A percentile compares a stretch with the other conserved stretches of the same genome.
These are phyloP conservation scores for Plasmodium vinckei DNA, from an alignment of 169 alveolate species.

Conservation along the genomic window DNA sequence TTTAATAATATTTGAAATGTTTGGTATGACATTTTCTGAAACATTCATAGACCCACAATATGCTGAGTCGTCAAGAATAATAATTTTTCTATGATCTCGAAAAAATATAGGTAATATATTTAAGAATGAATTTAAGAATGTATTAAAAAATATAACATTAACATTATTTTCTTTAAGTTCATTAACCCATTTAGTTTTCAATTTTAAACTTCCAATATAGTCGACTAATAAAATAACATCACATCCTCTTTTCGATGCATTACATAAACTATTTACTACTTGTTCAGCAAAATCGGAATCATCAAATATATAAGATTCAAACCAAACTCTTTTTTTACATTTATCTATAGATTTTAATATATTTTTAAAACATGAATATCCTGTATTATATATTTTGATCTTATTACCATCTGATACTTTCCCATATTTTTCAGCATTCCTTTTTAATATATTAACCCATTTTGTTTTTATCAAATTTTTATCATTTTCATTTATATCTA, in stretches of 20 bases:
- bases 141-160: conserved; percentile 75
- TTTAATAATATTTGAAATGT: neutral
- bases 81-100: conserved; percentile 87
- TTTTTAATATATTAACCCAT: conserved; percentile 40
- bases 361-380: conserved; percentile 38
- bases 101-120: conserved; percentile 82
- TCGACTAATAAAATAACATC: conserved; percentile 86
- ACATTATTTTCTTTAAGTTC: conserved; percentile 32
- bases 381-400: conserved; percentile 74
- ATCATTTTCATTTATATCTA: conserved; percentile 9
- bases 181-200: conserved; percentile 76
- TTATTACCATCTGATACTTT: conserved; percentile 77
- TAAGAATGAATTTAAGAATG: conserved; percentile 51
- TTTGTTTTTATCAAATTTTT: conserved; percentile 9
- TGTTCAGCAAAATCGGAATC: conserved; percentile 84
- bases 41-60: conserved; percentile 90
- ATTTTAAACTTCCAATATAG: conserved; percentile 74
- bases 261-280: conserved; percentile 82
- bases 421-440: conserved; percentile 72
- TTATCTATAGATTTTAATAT: conserved; percentile 74
- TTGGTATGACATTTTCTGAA: conserved; percentile 63
- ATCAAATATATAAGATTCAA: conserved; percentile 90
- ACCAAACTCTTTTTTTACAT: conserved; percentile 86
- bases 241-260: conserved; percentile 89
- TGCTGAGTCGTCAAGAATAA: conserved; percentile 84